These are phyloP conservation scores for Paramecium caudatum DNA, from an alignment of 73 alveolate genomes.

Conservation along the genomic window DNA sequence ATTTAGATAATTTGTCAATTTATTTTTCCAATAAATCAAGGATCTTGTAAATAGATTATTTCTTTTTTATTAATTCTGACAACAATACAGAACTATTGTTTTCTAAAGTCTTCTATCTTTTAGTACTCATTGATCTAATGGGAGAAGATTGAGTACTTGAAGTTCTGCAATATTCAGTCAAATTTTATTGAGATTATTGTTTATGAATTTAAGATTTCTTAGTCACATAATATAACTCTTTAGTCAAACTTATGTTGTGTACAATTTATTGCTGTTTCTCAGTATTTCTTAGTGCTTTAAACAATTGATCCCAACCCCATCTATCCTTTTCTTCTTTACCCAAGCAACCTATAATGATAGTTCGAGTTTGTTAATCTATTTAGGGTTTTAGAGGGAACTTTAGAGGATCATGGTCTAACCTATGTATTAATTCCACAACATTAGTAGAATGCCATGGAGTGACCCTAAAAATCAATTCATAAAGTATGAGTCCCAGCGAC, in stretches of 20 bases:
- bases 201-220: background rate
- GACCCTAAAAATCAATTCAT: slow-evolving; percentile 87
- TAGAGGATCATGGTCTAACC: slow-evolving; percentile 40
- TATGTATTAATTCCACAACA: slow-evolving; percentile 71
- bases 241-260: background rate
- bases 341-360: slow-evolving; percentile 11
- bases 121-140: background rate
- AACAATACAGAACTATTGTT: background rate
- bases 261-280: background rate
- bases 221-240: background rate
- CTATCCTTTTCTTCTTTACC: slow-evolving; percentile 46
- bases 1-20: background rate
- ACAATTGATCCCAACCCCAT: slow-evolving; percentile 47
- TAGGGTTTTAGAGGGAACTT: slow-evolving; percentile 50
- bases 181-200: slow-evolving; percentile 3
- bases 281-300: background rate
- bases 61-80: slow-evolving; percentile 21
- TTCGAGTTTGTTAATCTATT: background rate
- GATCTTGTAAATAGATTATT: background rate
- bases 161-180: slow-evolving; percentile 19
- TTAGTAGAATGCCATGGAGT: slow-evolving; percentile 84
- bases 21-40: background rate
- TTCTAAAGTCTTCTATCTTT: background rate
- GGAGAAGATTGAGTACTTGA: background rate
- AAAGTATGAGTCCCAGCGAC: slow-evolving; percentile 89